These are phyloP conservation scores for Parathielavia hyrcaniae DNA, from an alignment of 495 filamentous ascomycete species.

Conservation along the genomic window DNA sequence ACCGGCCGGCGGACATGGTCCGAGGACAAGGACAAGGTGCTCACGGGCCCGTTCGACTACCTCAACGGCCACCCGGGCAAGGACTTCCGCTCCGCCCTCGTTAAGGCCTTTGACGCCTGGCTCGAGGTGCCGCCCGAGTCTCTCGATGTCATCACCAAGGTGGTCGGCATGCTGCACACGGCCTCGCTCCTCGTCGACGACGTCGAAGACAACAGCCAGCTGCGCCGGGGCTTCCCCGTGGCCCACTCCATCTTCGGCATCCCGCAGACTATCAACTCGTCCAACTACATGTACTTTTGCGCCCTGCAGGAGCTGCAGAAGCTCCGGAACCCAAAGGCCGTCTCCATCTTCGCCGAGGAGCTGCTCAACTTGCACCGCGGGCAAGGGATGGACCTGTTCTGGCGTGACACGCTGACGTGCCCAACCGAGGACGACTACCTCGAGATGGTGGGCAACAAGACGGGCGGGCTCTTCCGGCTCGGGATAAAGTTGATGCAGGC, in stretches of 20 bases:
- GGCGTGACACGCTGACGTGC: constrained; percentile 89
- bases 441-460: constrained; percentile 98
- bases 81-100: constrained; percentile 77
- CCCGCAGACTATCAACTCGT: constrained; percentile 93
- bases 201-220: constrained; percentile 75
- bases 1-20: constrained; percentile 52
- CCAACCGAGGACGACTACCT: constrained; percentile 95
- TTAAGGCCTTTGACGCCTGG: constrained; percentile 87
- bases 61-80: constrained; percentile 82
- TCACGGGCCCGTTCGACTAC: constrained; percentile 85
- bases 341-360: constrained; percentile 81
- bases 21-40: constrained; percentile 65
- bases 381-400: constrained; percentile 97
- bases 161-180: constrained; percentile 90
- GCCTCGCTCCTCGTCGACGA: constrained; percentile 90
- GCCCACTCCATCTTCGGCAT: constrained; percentile 93
- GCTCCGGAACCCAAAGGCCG: constrained; percentile 61
- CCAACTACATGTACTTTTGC: constrained; percentile 94
- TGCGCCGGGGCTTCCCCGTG: constrained; percentile 84
- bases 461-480: constrained; percentile 88
- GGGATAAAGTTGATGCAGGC: constrained; percentile 96
- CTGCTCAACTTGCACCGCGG: constrained; percentile 89
- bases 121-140: constrained; percentile 73
- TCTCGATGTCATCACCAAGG: constrained; percentile 75
- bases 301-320: constrained; percentile 77